Conservation (phyloP, 345 rosid species). For the Eucalyptus tenuipes region DNA sequence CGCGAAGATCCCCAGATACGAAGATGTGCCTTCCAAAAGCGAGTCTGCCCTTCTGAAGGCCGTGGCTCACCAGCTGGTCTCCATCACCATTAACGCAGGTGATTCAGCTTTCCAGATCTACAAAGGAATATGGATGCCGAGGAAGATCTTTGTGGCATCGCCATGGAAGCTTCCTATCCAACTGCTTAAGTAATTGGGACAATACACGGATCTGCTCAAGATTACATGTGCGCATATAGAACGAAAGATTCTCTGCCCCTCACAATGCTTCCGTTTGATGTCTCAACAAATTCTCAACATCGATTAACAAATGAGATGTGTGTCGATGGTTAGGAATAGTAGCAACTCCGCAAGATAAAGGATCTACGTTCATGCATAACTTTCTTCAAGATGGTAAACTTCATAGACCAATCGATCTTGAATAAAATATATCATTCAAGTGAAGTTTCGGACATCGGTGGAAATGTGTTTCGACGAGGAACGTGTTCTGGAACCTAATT, state of each 20-base stretch:
- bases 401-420: background rate
- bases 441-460: background rate
- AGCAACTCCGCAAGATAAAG: background rate
- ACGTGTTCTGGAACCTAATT: background rate
- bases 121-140: background rate
- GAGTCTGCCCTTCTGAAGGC: background rate
- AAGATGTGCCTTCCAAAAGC: background rate
- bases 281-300: background rate
- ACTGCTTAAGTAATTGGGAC: background rate
- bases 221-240: background rate
- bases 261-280: background rate
- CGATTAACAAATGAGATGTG: background rate
- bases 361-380: background rate
- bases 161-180: background rate
- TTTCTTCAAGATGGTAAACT: background rate
- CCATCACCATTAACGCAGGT: background rate
- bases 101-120: background rate
- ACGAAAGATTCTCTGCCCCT: background rate
- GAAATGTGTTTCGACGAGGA: background rate
- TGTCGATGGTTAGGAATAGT: background rate
- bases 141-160: background rate
- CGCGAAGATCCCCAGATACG: background rate
- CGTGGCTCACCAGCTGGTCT: background rate
- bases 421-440: background rate
- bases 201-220: background rate